Conservation (phyloP, 2,329 filamentous ascomycete species). For the Fusarium nurragi region DNA sequence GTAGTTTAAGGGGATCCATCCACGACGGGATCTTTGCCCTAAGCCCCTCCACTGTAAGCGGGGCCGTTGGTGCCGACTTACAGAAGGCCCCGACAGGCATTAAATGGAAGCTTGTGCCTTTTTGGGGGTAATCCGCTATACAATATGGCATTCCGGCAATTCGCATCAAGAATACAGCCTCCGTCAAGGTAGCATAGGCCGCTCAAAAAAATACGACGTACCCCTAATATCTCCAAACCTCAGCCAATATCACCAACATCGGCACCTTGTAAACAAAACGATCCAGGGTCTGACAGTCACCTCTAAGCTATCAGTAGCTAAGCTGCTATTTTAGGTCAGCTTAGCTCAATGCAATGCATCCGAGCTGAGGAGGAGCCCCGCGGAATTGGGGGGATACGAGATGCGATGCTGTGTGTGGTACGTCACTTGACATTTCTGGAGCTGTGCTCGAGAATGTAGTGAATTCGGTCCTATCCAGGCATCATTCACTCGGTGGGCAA, state of each 20-base stretch:
- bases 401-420: conserved; percentile 31
- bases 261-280: not conserved
- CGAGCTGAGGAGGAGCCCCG: conserved; percentile 21
- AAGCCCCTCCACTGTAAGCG: conserved; percentile 18
- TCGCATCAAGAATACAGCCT: not conserved
- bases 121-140: conserved; percentile 4
- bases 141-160: conserved; percentile 19
- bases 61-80: conserved; percentile 7
- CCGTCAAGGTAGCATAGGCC: conserved; percentile 16
- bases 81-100: conserved; percentile 22
- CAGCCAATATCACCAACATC: not conserved
- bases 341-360: conserved; percentile 7
- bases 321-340: conserved; percentile 17
- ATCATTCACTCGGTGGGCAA: not conserved
- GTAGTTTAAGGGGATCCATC: no score
- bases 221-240: conserved; percentile 15
- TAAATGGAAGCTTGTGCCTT: conserved; percentile 11
- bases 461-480: conserved; percentile 24
- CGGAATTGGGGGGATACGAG: conserved; percentile 40
- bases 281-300: conserved; percentile 3
- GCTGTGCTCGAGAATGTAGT: conserved; percentile 32
- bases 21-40: no score
- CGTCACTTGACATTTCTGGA: conserved; percentile 38
- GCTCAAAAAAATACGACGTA: conserved; percentile 11
- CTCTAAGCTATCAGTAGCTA: not conserved